phyloP scores from a whole-genome alignment of 2,329 filamentous ascomycete genomes.

The Coleophoma eucalyptorum region DNA sequence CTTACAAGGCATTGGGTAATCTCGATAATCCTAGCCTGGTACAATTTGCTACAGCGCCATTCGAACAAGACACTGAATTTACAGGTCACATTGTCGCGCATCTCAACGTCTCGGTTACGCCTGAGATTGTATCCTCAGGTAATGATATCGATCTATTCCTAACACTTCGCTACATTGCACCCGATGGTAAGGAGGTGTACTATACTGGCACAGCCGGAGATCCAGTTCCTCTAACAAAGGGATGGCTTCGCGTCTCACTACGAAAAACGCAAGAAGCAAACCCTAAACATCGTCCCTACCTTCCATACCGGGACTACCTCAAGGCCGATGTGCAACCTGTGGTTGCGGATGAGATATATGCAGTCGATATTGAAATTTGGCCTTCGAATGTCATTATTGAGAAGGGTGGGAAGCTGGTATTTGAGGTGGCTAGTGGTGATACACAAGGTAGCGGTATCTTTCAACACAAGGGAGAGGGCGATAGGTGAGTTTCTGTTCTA shows the following conservation, averaged over 20 bases:
- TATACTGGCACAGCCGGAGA: constrained; percentile 66
- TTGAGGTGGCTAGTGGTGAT: constrained; percentile 53
- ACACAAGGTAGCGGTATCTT: constrained; percentile 58
- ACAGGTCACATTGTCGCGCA: constrained; percentile 63
- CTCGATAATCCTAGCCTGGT: constrained; percentile 47
- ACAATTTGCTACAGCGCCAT: constrained; percentile 52
- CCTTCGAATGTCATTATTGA: constrained; percentile 56
- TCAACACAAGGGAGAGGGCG: constrained; percentile 44
- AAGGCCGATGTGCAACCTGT: constrained; percentile 52
- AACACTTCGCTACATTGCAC: constrained; percentile 54
- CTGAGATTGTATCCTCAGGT: constrained; percentile 22
- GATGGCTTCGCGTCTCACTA: constrained; percentile 57
- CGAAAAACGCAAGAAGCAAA: constrained; percentile 49
- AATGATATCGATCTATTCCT: constrained; percentile 61
- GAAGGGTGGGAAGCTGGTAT: constrained; percentile 47
- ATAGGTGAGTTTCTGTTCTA: constrained; percentile 33
- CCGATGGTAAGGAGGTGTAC: constrained; percentile 51
- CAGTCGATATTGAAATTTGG: constrained; percentile 61
- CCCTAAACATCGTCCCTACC: constrained; percentile 45
- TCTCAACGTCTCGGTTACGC: constrained; percentile 49
- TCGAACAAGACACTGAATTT: constrained; percentile 61
- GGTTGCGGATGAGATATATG: constrained; percentile 50
- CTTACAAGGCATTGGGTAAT: constrained; percentile 56
- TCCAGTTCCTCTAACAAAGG: constrained; percentile 58
- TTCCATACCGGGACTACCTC: constrained; percentile 56